Evolutionary conservation across 2,329 filamentous ascomycete genomes (phyloP).

Genomic region (Aspergillus costaricaensis): DNA sequence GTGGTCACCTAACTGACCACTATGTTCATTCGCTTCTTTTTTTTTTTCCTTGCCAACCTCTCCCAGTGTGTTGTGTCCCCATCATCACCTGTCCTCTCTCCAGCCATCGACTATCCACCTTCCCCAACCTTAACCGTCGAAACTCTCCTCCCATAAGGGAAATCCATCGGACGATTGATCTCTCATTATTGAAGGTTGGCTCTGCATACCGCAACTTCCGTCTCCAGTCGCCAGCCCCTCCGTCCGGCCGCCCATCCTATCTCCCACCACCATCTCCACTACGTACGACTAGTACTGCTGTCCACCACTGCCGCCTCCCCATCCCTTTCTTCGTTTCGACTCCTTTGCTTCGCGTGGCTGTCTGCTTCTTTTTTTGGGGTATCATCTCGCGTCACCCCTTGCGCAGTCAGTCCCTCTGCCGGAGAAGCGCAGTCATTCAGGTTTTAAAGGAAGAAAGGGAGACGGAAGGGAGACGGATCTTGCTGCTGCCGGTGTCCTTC

Average conservation of each 20-base stretch:
- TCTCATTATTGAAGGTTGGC: conserved; percentile 18
- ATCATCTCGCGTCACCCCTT: conserved; percentile 22
- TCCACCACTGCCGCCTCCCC: conserved; percentile 8
- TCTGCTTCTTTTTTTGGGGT: conserved; percentile 19
- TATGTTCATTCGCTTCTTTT: conserved; percentile 16
- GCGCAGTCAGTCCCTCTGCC: conserved; percentile 18
- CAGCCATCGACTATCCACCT: conserved; percentile 9
- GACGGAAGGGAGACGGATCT: conserved; percentile 26
- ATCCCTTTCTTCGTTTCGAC: conserved; percentile 24
- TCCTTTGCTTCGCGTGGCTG: conserved; percentile 26
- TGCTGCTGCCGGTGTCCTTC: conserved; percentile 21
- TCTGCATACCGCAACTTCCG: conserved; percentile 32
- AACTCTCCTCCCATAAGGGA: conserved; percentile 21
- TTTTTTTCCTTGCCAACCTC: not conserved
- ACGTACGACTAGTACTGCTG: not conserved
- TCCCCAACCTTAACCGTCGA: conserved; percentile 8
- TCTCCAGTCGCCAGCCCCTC: conserved; percentile 17
- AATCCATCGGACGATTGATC: conserved; percentile 25
- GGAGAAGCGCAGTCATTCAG: conserved; percentile 14
- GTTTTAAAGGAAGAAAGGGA: conserved; percentile 29
- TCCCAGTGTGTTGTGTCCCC: conserved; percentile 3
- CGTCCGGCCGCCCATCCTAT: conserved; percentile 11
- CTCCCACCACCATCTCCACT: not conserved
- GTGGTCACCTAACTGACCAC: conserved; percentile 8
- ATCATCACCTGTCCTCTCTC: not conserved